Conservation (phyloP, 306 rosid genomes). For the Styphnolobium japonicum region DNA sequence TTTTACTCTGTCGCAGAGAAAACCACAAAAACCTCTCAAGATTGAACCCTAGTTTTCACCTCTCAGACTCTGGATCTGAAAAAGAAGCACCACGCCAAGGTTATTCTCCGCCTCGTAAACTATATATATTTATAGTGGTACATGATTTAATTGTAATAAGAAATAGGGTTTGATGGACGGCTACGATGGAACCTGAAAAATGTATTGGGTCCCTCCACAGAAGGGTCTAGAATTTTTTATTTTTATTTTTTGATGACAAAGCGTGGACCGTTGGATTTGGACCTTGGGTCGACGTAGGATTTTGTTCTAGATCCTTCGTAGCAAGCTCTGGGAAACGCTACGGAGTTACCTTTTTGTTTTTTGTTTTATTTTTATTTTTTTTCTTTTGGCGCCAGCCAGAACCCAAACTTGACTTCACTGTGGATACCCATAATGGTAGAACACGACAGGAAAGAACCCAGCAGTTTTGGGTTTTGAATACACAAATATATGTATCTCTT, state of each 20-base stretch:
- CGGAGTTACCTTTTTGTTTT: not conserved
- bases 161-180: conserved; percentile 28
- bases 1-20: not conserved
- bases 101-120: not conserved
- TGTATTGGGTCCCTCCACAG: not conserved
- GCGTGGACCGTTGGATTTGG: conserved; percentile 26
- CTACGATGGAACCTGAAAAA: not conserved
- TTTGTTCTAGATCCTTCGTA: conserved; percentile 33
- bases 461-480: not conserved
- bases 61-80: conserved; percentile 24
- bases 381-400: not conserved
- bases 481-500: too few relatives aligned
- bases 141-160: too few relatives aligned
- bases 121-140: not conserved
- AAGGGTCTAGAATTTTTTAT: conserved; percentile 33
- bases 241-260: not conserved
- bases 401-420: not conserved
- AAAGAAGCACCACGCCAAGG: not conserved
- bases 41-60: not conserved
- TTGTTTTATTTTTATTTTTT: not conserved
- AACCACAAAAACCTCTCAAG: not conserved
- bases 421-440: too few relatives aligned
- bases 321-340: not conserved
- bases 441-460: not conserved
- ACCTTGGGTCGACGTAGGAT: not conserved